A percentile compares a stretch with the other conserved stretches of the same genome.
Conservation (phyloP, 2,329 filamentous ascomycete genomes). For the Stachybotrys echinatus region DNA sequence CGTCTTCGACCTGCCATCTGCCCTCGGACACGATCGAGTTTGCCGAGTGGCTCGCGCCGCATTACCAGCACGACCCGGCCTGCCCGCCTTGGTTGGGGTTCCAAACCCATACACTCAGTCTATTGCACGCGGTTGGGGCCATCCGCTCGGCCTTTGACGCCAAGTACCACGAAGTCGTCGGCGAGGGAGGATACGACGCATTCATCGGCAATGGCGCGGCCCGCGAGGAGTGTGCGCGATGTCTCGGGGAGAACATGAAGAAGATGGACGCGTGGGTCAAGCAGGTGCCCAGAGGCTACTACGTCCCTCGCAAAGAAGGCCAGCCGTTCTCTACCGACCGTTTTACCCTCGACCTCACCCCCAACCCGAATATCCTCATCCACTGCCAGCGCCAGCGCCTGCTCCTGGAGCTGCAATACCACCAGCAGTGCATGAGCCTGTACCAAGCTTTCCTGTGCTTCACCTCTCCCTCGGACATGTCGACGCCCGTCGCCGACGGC, state of each 20-base stretch:
- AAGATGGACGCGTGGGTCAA: slow-evolving; percentile 20
- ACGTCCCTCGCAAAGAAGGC: slow-evolving; percentile 25
- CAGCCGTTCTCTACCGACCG: slow-evolving; percentile 32
- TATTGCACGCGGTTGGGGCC: not conserved
- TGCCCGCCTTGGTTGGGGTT: not conserved
- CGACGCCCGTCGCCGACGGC: not conserved
- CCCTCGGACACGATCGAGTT: not conserved
- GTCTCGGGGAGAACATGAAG: slow-evolving; percentile 19
- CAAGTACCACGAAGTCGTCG: not conserved
- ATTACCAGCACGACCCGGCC: not conserved
- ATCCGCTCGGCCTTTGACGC: not conserved
- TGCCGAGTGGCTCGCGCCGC: not conserved
- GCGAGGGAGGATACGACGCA: not conserved
- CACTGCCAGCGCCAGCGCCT: slow-evolving; percentile 29
- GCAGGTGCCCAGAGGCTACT: slow-evolving; percentile 30
- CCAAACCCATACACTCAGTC: not conserved
- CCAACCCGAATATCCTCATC: slow-evolving; percentile 32
- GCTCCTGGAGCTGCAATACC: slow-evolving; percentile 36
- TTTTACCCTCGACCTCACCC: slow-evolving; percentile 20
- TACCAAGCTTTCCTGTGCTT: slow-evolving; percentile 35
- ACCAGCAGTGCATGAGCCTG: slow-evolving; percentile 30
- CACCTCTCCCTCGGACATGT: not conserved
- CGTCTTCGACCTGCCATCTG: not conserved
- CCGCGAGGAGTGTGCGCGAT: slow-evolving; percentile 20
- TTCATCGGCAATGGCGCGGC: not conserved